Evolutionary conservation across 2,329 filamentous ascomycete species (phyloP), one percentile per base, ranked within the genome.

Genomic region (Fusarium tanahbumbuense): DNA sequence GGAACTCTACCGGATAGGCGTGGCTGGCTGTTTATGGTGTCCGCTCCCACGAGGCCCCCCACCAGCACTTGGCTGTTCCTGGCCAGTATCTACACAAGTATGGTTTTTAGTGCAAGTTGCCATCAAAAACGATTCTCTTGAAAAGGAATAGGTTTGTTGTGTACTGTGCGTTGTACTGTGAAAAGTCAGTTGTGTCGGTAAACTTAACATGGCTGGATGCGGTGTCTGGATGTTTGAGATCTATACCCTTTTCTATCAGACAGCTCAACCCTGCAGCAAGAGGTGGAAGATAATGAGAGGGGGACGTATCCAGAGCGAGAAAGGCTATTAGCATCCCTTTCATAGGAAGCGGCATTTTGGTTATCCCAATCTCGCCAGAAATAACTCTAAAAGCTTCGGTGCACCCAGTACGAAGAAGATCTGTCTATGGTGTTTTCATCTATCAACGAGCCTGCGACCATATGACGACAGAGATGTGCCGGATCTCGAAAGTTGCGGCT

Each of bases 31-130:
- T 55, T 64, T 48, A 54, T 48, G 58, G 56, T 70, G 64, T 74
- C 68, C 61, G 66, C 73, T 73, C 61, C 72, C 66, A 73, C 63
- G 64, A 68, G 64, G 70, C 58, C 60, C 70, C 73, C 73, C 67
- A 73, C 73, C 50, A 70, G 49, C 56, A 72, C 60, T 56, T 70
- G 60, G 63, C 65, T 40, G 49, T 53, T 56, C 63, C 61, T 62
- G 20, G 44, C 22, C 23, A 64, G 34, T 42, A n/a, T 41, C 16
- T 28, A 53, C 49, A 53, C 10, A 27, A 55, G 59, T 62, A 55
- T 32, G 49, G 52, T 56, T 48, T 73, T 70, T 68, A 70, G 67
- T 67, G 57, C 68, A 70, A 74, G 60, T 53, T 64, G 62, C 68
- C 50, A 54, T 67, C 47, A 67, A 12, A 49, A 41, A 52, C 30